Evolutionary conservation across 495 filamentous ascomycete species (phyloP), one percentile per base, ranked within the genome.

Genomic region (Penicillium herquei): DNA sequence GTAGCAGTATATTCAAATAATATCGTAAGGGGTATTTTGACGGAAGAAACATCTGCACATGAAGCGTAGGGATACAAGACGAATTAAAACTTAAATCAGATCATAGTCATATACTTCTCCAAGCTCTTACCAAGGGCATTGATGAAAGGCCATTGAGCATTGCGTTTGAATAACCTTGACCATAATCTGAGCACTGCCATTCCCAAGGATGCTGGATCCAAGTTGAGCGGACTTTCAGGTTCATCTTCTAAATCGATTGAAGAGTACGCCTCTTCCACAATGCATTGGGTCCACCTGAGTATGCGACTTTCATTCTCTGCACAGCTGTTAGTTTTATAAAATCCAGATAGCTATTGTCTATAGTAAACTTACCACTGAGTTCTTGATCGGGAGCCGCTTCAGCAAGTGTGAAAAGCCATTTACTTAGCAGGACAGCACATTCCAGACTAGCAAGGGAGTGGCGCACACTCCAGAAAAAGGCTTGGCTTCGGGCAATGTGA

Each of bases 381-480:
- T 51, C 61, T 26, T 71, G 71, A 39, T 69, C 65, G 3, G 56
- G 60, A 0, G 62, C 66, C 0, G 68, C 61, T 45, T 72, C 70
- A 1, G 66, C 63, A 42, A 74, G 47, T 1, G 65, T 72, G 21
- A 74, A 62, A 10, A 82, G 67, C 79, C 78, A 81, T 57, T 80
- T 75, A 52, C 74, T 78, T 0, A 80, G 60, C 9, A 80, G 56
- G 5, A 79, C 66, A 0, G 75, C 78, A 49, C 75, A 81, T 57
- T 81, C 77, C 10, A 80, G 63, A 49, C 72, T 76, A 7, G 71
- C 75, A 13, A 79, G 64, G 0, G 77, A 78, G 57, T 81, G 77
- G 17, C 74, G 70, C 10, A 79, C 73, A 40, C 73, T 75, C 78
- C 77, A 81, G 43, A 78, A 75, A 33, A 79, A 75, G 4, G 74